phyloP scores from a whole-genome alignment of 345 rosid species.

The Angophora floribunda region DNA sequence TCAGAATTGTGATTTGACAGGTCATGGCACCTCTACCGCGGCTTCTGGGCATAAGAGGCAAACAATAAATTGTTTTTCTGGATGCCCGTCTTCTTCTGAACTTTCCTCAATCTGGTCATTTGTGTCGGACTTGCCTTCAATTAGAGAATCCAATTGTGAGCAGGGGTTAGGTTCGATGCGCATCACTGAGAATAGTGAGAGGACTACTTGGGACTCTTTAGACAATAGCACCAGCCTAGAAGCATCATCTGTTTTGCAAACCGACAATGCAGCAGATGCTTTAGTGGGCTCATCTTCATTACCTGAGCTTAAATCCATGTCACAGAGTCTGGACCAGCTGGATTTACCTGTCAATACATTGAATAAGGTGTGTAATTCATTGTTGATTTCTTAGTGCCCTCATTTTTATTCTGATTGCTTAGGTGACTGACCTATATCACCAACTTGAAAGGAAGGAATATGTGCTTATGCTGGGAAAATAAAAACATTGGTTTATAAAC shows the following conservation, averaged over 20 bases:
- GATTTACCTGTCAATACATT: constrained; percentile 26
- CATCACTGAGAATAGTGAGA: constrained; percentile 35
- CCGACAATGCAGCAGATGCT: constrained; percentile 15
- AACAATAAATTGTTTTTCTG: constrained; percentile 65
- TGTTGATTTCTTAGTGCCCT: not conserved
- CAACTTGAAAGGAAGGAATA: not conserved
- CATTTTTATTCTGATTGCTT: not conserved
- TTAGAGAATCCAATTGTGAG: constrained; percentile 54
- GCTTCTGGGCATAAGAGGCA: constrained; percentile 66
- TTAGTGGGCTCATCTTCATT: constrained; percentile 25
- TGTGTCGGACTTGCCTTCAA: constrained; percentile 37
- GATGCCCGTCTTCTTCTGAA: constrained; percentile 86
- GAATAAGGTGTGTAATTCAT: constrained; percentile 38
- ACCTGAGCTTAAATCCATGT: constrained; percentile 29
- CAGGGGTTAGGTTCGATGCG: constrained; percentile 81
- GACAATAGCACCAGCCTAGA: constrained; percentile 22
- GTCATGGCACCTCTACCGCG: constrained; percentile 42
- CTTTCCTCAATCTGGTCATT: constrained; percentile 91
- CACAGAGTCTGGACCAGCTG: constrained; percentile 26
- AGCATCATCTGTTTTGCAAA: constrained; percentile 16
- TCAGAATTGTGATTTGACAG: constrained; percentile 88
- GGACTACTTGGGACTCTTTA: constrained; percentile 14
- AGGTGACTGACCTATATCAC: not conserved
- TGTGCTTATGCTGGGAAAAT: not conserved
- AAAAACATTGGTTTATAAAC: not conserved